Evolutionary conservation across 2,329 filamentous ascomycete genomes (phyloP).

Genomic region (Paramyrothecium roridum): DNA sequence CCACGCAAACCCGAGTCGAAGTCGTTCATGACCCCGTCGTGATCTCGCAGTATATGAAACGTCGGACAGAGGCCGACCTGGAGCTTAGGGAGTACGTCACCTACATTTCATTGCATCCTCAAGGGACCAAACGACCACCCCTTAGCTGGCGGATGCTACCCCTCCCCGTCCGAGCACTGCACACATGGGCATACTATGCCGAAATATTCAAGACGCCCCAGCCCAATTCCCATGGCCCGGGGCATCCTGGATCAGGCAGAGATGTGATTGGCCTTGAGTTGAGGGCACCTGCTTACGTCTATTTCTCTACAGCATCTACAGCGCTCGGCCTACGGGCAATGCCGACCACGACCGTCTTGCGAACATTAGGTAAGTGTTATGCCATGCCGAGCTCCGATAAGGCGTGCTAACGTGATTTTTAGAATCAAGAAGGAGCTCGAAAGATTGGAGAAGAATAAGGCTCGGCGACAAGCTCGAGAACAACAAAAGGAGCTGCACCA

Average conservation of each 20-base stretch:
- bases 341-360: constrained; percentile 48
- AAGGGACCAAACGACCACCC: constrained; percentile 5
- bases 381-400: background rate
- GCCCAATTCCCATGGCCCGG: constrained; percentile 16
- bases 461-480: constrained; percentile 84
- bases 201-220: constrained; percentile 6
- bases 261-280: constrained; percentile 31
- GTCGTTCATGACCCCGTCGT: constrained; percentile 78
- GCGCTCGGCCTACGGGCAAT: constrained; percentile 45
- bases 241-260: constrained; percentile 21
- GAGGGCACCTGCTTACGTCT: constrained; percentile 33
- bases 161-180: constrained; percentile 11
- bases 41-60: constrained; percentile 83
- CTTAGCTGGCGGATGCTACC: constrained; percentile 12
- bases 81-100: constrained; percentile 67
- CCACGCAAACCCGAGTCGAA: constrained; percentile 62
- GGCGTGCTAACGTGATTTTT: constrained; percentile 2
- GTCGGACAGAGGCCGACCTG: constrained; percentile 68
- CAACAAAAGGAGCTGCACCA: constrained; percentile 73
- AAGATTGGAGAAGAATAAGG: constrained; percentile 86
- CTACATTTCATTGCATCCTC: constrained; percentile 6
- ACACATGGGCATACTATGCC: constrained; percentile 13
- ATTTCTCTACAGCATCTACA: constrained; percentile 44
- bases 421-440: constrained; percentile 63
- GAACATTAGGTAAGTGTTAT: constrained; percentile 29